Evolutionary conservation across 2,329 filamentous ascomycete genomes (phyloP).

Genomic region (Diaporthe sp.): DNA sequence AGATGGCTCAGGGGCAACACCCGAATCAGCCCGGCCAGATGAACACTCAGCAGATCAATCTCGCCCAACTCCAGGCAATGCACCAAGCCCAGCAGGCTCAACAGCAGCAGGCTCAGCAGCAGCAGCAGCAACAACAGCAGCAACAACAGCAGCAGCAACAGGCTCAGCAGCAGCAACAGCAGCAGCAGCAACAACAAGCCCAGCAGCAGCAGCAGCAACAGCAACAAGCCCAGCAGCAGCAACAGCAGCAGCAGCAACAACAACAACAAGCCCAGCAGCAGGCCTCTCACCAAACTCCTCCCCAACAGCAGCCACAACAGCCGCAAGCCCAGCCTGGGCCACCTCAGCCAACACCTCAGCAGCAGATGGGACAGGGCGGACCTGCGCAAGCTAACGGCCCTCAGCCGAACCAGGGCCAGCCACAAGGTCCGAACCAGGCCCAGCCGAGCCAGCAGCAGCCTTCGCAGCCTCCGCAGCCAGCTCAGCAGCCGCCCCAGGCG

Average conservation of each 20-base stretch:
- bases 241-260: constrained; percentile 40
- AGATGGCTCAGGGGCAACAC: constrained; percentile 57
- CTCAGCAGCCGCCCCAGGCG: constrained; percentile 56
- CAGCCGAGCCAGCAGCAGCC: constrained; percentile 62
- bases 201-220: constrained; percentile 56
- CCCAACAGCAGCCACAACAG: constrained; percentile 46
- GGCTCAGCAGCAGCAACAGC: constrained; percentile 51
- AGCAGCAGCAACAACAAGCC: constrained; percentile 61
- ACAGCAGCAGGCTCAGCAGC: constrained; percentile 49
- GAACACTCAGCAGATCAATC: constrained; percentile 58
- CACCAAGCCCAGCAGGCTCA: constrained; percentile 48
- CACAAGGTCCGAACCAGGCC: constrained; percentile 50
- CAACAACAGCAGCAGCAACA: constrained; percentile 62
- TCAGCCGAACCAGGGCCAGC: constrained; percentile 53
- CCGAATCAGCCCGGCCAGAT: constrained; percentile 64
- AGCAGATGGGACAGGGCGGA: constrained; percentile 51
- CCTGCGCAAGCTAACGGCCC: constrained; percentile 49
- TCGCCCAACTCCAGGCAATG: constrained; percentile 54
- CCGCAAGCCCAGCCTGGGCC: constrained; percentile 45
- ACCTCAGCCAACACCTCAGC: constrained; percentile 47
- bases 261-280: constrained; percentile 45
- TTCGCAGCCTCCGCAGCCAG: constrained; percentile 56
- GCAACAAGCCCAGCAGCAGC: constrained; percentile 49
- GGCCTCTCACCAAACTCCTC: constrained; percentile 38
- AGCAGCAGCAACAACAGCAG: constrained; percentile 51